phyloP scores from a whole-genome alignment of 2,329 filamentous ascomycete genomes.

The Ramularia collo-cygni region DNA sequence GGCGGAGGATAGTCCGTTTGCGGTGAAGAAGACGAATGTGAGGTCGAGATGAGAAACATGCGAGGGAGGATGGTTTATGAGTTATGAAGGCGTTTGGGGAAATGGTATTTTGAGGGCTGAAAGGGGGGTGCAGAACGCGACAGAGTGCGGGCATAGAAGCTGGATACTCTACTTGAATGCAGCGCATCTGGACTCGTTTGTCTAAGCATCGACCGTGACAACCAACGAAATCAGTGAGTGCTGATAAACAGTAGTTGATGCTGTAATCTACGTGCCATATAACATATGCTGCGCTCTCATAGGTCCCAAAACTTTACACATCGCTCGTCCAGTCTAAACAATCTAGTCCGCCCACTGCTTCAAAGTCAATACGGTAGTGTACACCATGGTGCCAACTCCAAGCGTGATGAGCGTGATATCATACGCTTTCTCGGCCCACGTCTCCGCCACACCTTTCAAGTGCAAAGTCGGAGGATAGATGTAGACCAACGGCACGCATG shows the following conservation, averaged over 20 bases:
- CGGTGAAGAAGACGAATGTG: slow-evolving; percentile 27
- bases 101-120: too few species aligned
- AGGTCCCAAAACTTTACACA: too few species aligned
- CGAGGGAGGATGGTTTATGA: slow-evolving; percentile 4
- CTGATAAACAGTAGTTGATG: too few species aligned
- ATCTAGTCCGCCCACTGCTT: slow-evolving; percentile 24
- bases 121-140: too few species aligned
- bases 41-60: slow-evolving; percentile 12
- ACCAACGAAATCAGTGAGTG: too few species aligned
- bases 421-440: slow-evolving; percentile 47
- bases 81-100: slow-evolving; percentile 7
- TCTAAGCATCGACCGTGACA: too few species aligned
- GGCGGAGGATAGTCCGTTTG: slow-evolving; percentile 40
- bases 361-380: slow-evolving; percentile 57
- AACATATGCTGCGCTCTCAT: too few species aligned
- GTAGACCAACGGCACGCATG: slow-evolving; percentile 69
- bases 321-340: slow-evolving; percentile 3
- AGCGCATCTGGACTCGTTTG: too few species aligned
- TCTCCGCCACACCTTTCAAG: slow-evolving; percentile 58
- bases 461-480: slow-evolving; percentile 69
- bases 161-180: too few species aligned
- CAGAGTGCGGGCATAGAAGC: too few species aligned
- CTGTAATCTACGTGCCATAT: too few species aligned
- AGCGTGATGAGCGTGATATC: slow-evolving; percentile 58
- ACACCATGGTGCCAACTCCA: slow-evolving; percentile 62